Conservation (phyloP, 805 yeast genomes). For the Hagleromyces aurorensis region DNA sequence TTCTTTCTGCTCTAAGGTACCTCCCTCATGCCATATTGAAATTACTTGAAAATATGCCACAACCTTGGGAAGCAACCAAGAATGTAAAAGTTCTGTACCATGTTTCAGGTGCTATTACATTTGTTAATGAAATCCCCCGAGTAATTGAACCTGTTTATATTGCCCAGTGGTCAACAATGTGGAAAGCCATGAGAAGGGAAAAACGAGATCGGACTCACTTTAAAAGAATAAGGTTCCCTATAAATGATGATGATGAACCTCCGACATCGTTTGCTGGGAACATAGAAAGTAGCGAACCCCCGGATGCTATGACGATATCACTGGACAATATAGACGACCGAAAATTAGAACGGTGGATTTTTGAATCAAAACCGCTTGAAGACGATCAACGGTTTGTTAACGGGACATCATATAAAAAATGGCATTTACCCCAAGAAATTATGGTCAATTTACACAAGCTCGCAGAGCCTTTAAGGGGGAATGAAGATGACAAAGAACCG, state of each 20-base stretch:
- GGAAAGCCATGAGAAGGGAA: conserved; percentile 91
- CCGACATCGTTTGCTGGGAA: conserved; percentile 79
- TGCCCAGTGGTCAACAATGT: conserved; percentile 93
- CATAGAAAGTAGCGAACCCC: conserved; percentile 61
- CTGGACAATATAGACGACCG: conserved; percentile 58
- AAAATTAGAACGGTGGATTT: conserved; percentile 65
- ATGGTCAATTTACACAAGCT: conserved; percentile 61
- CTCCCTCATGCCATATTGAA: conserved; percentile 94
- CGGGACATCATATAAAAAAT: conserved; percentile 69
- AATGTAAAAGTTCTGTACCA: conserved; percentile 89
- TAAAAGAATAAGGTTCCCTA: conserved; percentile 88
- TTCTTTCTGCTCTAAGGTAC: conserved; percentile 84
- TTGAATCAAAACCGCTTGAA: conserved; percentile 64
- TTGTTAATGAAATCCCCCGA: conserved; percentile 86
- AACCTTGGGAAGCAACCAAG: conserved; percentile 90
- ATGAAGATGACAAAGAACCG: conserved; percentile 49
- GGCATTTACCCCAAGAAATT: conserved; percentile 55
- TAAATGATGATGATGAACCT: conserved; percentile 97
- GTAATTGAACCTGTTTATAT: conserved; percentile 86
- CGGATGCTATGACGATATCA: conserved; percentile 62
- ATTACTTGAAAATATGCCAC: conserved; percentile 91
- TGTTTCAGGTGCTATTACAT: conserved; percentile 86
- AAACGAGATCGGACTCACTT: conserved; percentile 86
- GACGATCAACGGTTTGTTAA: conserved; percentile 49
- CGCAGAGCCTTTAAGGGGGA: conserved; percentile 63